Percentiles rank a stretch among this genome's conserved stretches.
phyloP scores from a whole-genome alignment of 371 early-diverging fungal genomes.

The Mucor mucedo region DNA sequence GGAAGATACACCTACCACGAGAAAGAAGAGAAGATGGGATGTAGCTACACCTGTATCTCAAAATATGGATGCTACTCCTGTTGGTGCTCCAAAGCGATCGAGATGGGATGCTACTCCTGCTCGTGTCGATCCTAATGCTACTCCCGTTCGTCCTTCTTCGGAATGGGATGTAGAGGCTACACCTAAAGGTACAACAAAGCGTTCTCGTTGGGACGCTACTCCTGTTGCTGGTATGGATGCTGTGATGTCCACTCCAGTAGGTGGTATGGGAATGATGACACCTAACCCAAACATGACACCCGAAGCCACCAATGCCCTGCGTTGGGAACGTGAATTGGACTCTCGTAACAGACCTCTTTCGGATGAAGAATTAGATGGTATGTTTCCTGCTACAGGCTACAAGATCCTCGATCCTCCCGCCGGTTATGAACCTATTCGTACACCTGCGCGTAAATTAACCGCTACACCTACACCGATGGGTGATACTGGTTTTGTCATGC shows the following conservation, averaged over 20 bases:
- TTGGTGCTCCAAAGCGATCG: constrained; percentile 55
- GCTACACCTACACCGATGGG: constrained; percentile 94
- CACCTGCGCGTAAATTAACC: constrained; percentile 93
- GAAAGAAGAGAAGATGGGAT: constrained; percentile 87
- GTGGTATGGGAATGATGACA: constrained; percentile 77
- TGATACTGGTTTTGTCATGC: constrained; percentile 84
- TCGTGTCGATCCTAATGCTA: constrained; percentile 47
- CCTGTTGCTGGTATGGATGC: constrained; percentile 56
- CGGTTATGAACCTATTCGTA: constrained; percentile 92
- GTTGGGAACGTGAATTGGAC: constrained; percentile 89
- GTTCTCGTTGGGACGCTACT: constrained; percentile 86
- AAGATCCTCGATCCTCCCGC: constrained; percentile 90
- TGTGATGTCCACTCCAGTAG: constrained; percentile 74
- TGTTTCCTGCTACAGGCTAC: constrained; percentile 93
- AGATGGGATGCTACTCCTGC: constrained; percentile 90
- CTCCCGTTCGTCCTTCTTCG: constrained; percentile 26
- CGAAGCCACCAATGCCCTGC: constrained; percentile 73
- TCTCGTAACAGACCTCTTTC: constrained; percentile 82
- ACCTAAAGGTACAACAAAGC: constrained; percentile 57
- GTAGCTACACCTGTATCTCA: constrained; percentile 72
- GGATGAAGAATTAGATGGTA: constrained; percentile 93
- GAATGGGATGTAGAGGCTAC: constrained; percentile 68
- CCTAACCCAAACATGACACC: constrained; percentile 82
- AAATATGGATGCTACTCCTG: constrained; percentile 73
- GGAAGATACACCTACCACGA: constrained; percentile 43